These are phyloP conservation scores for Xylariaceae sp. DNA, from an alignment of 2,329 filamentous ascomycete species.

Conservation along the genomic window DNA sequence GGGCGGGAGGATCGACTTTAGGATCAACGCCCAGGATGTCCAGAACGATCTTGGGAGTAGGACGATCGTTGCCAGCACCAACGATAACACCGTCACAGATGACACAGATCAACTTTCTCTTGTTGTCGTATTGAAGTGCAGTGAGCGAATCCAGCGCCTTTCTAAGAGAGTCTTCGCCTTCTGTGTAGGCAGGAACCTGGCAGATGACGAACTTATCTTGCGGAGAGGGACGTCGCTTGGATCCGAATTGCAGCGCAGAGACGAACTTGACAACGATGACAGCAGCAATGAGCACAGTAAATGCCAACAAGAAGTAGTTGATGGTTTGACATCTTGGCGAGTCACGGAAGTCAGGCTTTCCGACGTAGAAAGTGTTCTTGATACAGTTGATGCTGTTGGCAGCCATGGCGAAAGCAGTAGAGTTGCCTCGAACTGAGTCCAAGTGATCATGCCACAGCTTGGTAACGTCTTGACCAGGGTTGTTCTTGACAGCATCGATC, in stretches of 20 bases:
- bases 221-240: constrained; percentile 79
- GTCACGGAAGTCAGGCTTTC: constrained; percentile 78
- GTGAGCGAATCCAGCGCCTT: constrained; percentile 93
- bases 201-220: constrained; percentile 99
- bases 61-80: constrained; percentile 90
- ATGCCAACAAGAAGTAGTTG: constrained; percentile 82
- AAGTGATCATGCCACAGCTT: constrained; percentile 54
- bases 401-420: constrained; percentile 47
- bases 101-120: constrained; percentile 92
- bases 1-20: constrained; percentile 88
- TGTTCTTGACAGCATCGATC: constrained; percentile 62
- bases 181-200: constrained; percentile 94
- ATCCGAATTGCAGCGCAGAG: constrained; percentile 86
- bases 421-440: constrained; percentile 43
- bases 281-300: constrained; percentile 74
- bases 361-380: constrained; percentile 75
- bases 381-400: constrained; percentile 72
- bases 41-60: constrained; percentile 94
- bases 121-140: constrained; percentile 94
- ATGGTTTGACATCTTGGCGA: constrained; percentile 74
- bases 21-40: constrained; percentile 97
- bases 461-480: constrained; percentile 76
- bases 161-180: constrained; percentile 90
- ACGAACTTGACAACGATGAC: constrained; percentile 88
- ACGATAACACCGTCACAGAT: constrained; percentile 98